These are phyloP conservation scores for Botrytis fabae DNA, from an alignment of 2,329 filamentous ascomycete genomes.

Conservation along the genomic window DNA sequence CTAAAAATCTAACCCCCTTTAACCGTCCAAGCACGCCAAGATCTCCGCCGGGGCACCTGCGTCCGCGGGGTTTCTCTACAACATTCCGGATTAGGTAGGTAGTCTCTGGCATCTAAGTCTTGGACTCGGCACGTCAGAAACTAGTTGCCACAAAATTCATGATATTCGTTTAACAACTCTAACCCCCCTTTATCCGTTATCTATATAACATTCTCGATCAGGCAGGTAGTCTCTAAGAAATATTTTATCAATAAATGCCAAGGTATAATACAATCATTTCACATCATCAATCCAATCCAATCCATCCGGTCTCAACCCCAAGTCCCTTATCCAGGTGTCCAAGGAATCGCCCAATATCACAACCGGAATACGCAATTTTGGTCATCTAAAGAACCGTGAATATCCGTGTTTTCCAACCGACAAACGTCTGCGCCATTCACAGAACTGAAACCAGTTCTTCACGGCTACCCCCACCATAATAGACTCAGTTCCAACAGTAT, in stretches of 20 bases:
- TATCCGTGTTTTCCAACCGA: background rate
- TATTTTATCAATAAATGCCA: background rate
- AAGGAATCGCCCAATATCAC: background rate
- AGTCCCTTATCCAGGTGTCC: background rate
- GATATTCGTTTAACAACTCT: background rate
- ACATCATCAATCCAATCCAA: background rate
- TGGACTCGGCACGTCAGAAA: background rate
- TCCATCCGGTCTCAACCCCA: background rate
- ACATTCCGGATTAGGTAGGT: background rate
- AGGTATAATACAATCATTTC: conserved; percentile 4
- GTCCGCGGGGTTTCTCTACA: background rate
- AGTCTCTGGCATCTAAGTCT: background rate
- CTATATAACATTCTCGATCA: background rate
- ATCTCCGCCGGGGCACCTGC: background rate
- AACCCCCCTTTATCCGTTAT: background rate
- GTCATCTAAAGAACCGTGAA: background rate
- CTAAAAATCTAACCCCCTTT: background rate
- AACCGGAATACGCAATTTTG: background rate
- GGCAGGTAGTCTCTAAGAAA: background rate
- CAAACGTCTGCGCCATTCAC: background rate
- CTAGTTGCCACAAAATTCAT: background rate
- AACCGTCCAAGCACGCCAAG: background rate
- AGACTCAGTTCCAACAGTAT: background rate
- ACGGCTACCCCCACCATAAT: background rate
- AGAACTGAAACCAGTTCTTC: background rate